phyloP scores from a whole-genome alignment of 225 moss, liverwort and hornwort genomes.

The Neckera pumila region DNA sequence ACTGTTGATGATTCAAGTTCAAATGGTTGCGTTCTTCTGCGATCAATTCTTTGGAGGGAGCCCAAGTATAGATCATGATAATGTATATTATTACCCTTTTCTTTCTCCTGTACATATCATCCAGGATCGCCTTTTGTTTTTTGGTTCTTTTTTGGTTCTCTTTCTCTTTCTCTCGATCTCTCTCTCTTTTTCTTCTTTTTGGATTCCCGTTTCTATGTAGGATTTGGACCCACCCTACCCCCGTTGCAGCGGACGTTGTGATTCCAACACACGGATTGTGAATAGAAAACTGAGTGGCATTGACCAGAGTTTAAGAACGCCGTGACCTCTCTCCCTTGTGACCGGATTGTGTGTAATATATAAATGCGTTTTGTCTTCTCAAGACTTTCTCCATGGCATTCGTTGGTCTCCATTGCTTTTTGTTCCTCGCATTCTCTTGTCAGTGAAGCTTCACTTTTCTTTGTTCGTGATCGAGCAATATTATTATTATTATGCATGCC shows the following conservation, averaged over 20 bases:
- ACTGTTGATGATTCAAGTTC: background rate
- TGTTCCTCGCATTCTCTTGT: background rate
- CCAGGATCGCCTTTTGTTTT: background rate
- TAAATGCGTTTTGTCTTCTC: background rate
- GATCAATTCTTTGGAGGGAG: slow-evolving; percentile 26
- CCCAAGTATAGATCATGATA: background rate
- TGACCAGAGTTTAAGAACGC: background rate
- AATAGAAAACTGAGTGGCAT: slow-evolving; percentile 41
- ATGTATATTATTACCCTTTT: slow-evolving; percentile 3
- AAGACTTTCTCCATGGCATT: background rate
- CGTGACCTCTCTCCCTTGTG: background rate
- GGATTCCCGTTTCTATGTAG: background rate
- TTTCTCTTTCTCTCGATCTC: background rate
- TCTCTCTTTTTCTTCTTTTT: background rate
- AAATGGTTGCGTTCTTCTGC: background rate
- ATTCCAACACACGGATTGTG: slow-evolving; percentile 43
- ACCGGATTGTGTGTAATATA: slow-evolving; percentile 3
- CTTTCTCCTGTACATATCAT: slow-evolving; percentile 2
- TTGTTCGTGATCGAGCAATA: too few relatives aligned
- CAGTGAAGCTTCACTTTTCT: background rate
- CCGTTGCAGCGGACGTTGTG: background rate
- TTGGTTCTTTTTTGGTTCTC: background rate
- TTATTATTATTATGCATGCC: background rate
- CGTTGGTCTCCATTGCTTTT: background rate
- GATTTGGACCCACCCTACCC: background rate